Percentiles rank a stretch among this genome's conserved stretches.
Evolutionary conservation across 2,329 filamentous ascomycete species (phyloP).

Genomic region (Calonectria pseudoreteaudii): DNA sequence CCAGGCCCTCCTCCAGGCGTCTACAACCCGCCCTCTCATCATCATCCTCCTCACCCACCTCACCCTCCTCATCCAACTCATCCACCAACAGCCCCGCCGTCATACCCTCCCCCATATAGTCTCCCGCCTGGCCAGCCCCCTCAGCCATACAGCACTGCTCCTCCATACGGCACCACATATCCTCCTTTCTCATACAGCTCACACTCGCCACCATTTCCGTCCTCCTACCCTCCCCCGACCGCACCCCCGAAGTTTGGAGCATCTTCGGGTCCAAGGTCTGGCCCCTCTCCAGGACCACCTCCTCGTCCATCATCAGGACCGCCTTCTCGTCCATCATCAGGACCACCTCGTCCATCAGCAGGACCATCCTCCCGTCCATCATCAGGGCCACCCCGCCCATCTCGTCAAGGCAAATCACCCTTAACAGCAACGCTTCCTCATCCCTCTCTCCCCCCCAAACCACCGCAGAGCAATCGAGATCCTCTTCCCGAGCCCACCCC

Average conservation of each 20-base stretch:
- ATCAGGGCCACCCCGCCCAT: conserved; percentile 30
- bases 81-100: conserved; percentile 24
- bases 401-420: conserved; percentile 29
- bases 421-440: conserved; percentile 28
- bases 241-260: conserved; percentile 33
- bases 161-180: conserved; percentile 29
- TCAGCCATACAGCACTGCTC: conserved; percentile 16
- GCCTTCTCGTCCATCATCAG: conserved; percentile 23
- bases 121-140: conserved; percentile 29
- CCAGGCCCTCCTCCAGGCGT: conserved; percentile 31
- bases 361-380: conserved; percentile 22
- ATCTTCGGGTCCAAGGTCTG: conserved; percentile 29
- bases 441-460: conserved; percentile 49
- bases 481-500: conserved; percentile 43
- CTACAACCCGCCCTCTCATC: conserved; percentile 17
- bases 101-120: conserved; percentile 39
- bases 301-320: conserved; percentile 29
- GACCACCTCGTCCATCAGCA: conserved; percentile 23
- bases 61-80: conserved; percentile 28
- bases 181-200: conserved; percentile 34
- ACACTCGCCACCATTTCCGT: conserved; percentile 35
- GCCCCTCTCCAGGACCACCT: conserved; percentile 27
- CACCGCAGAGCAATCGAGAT: conserved; percentile 43
- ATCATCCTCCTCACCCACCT: conserved; percentile 17
- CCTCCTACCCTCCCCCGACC: conserved; percentile 35